Base-by-base conservation (phyloP, 352 stramenopile species). In the Phytophthora parvispora region DNA sequence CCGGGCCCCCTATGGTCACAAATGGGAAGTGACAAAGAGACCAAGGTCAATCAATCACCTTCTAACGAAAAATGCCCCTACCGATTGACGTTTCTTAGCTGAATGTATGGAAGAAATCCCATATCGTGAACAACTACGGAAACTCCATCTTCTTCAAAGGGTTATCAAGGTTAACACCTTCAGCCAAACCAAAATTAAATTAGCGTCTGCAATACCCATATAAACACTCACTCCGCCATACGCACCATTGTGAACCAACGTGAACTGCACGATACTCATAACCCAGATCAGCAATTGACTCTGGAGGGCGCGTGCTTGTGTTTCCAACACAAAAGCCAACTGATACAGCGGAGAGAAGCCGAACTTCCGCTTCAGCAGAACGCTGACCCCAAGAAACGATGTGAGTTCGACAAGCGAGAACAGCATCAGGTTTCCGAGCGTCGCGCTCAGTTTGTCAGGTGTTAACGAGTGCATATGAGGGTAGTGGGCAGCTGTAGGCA, bases 321-420 rank as follows among this genome's bases (percentile, higher is more conserved):
- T 78, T 50, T 85, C 74, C 2, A 85, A 60, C 22, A 82, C 72
- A 48, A 85, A 81, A 2, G 66, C 74, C 7, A 85, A 54, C 31
- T 73, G 52, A 36, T 77, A 74, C 7, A 76, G 18, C 24, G 65
- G 54, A 4, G 58, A 67, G 31, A 74, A 71, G 3, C 52, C 62
- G 27, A 83, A 74, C 34, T 50, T 56, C 0, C 51, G 27, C 32
- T 64, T 58, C 13, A 78, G 16, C 22, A 61, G 38, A 15, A 61
- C 7, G 40, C 10, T 24, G 27, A 62, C 22, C 3, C 43, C 54
- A 40, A 22, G 18, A 24, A 81, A 47, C 18, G 74, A 75, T 9
- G 68, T n/a, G 6, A 77, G 4, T 42, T 79, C 70, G 3, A 79
- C 10, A 0, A 64, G 24, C 2, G 58, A 53, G 25, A 69, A 69